phyloP scores from a whole-genome alignment of 2,329 filamentous ascomycete species.

The Juglanconis juglandina region DNA sequence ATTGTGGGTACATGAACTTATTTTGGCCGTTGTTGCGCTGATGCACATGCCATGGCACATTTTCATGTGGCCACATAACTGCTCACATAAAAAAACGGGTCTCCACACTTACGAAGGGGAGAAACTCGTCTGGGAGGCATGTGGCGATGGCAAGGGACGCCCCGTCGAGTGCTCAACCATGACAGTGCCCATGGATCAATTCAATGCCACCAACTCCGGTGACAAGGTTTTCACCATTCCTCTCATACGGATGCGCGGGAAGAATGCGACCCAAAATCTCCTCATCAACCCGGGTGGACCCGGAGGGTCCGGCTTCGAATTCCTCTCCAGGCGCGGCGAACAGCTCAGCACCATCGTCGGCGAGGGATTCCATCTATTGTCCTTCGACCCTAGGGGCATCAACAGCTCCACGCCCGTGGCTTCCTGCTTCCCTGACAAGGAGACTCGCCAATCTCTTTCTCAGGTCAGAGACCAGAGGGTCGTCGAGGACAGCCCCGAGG shows the following conservation, averaged over 20 bases:
- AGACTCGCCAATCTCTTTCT: conserved; percentile 28
- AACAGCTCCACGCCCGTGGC: conserved; percentile 33
- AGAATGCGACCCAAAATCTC: conserved; percentile 40
- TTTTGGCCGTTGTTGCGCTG: conserved; percentile 1
- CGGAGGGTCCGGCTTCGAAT: conserved; percentile 39
- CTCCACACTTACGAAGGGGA: conserved; percentile 30
- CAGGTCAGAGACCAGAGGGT: conserved; percentile 25
- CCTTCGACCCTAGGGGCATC: conserved; percentile 48
- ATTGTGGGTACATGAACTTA: too few species aligned
- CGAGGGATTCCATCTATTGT: conserved; percentile 43
- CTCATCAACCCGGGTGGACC: conserved; percentile 48
- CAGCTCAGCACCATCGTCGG: conserved; percentile 36
- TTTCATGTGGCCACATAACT: background rate
- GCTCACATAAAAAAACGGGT: background rate
- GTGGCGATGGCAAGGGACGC: conserved; percentile 34
- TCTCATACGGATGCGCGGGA: conserved; percentile 41
- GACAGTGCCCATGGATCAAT: conserved; percentile 46
- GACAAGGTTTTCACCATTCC: conserved; percentile 42
- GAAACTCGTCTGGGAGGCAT: conserved; percentile 35
- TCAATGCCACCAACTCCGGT: conserved; percentile 29
- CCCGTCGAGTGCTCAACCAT: conserved; percentile 41
- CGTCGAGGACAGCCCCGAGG: conserved; percentile 32
- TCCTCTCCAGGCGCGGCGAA: conserved; percentile 33
- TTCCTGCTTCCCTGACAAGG: conserved; percentile 36
- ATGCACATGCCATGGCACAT: background rate